A percentile compares a stretch with the other conserved stretches of the same genome.
Evolutionary conservation across 1,284 basidiomycete genomes (phyloP).

Genomic region (Apiotrichum domesticum): DNA sequence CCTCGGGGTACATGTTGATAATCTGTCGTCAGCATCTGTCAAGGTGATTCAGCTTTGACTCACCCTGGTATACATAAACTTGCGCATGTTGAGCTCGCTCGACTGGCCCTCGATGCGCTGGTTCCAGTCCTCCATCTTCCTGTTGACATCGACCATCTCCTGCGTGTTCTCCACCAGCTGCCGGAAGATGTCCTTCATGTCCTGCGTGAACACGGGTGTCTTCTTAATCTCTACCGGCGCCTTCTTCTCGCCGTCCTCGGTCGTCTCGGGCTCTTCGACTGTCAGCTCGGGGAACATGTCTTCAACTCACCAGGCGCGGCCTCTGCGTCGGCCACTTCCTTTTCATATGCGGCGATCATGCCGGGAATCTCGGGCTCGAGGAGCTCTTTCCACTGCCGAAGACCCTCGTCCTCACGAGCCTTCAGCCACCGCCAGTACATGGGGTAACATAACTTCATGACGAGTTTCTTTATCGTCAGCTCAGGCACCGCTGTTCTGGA

Average conservation of each 20-base stretch:
- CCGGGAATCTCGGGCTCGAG: conserved; percentile 15
- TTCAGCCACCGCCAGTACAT: conserved; percentile 31
- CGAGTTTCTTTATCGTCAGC: conserved; percentile 34
- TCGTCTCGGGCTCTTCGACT: conserved; percentile 5
- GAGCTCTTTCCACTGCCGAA: conserved; percentile 21
- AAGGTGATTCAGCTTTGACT: not conserved
- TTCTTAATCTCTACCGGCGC: conserved; percentile 27
- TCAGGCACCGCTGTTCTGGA: not conserved
- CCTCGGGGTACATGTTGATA: conserved; percentile 37
- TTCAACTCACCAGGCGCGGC: not conserved
- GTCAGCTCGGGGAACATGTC: not conserved
- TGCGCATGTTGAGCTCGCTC: conserved; percentile 26
- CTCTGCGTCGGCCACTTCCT: conserved; percentile 3
- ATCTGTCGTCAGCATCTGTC: conserved; percentile 19
- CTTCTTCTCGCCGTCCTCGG: conserved; percentile 9
- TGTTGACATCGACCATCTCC: conserved; percentile 33
- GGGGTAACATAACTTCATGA: conserved; percentile 27
- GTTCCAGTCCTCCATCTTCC: conserved; percentile 25
- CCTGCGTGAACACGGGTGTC: conserved; percentile 25
- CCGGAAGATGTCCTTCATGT: conserved; percentile 36
- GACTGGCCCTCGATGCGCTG: conserved; percentile 25
- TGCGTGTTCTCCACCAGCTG: conserved; percentile 38
- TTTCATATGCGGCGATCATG: conserved; percentile 10
- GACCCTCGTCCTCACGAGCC: conserved; percentile 25
- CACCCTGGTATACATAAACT: conserved; percentile 29